A percentile compares a stretch with the other conserved stretches of the same genome.
These are phyloP conservation scores for Yarrowia galli DNA, from an alignment of 1,139 yeast genomes.

Conservation along the genomic window DNA sequence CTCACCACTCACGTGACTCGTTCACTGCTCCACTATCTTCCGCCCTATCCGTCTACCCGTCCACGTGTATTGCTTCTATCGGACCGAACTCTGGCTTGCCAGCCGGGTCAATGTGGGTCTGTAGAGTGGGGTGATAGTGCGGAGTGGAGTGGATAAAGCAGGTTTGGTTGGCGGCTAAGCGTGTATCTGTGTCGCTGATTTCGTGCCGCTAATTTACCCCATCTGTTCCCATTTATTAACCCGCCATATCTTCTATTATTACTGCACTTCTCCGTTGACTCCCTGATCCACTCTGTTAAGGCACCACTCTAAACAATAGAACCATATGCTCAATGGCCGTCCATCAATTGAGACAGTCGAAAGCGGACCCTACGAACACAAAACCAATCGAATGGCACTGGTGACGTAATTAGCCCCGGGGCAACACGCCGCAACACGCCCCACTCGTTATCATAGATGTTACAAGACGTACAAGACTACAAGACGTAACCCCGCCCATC, in stretches of 20 bases:
- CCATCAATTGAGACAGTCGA: background rate
- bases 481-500: background rate
- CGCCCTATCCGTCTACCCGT: constrained; percentile 7
- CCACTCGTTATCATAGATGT: background rate
- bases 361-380: background rate
- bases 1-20: too few relatives aligned
- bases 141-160: background rate
- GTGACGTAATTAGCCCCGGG: background rate
- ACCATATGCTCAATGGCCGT: background rate
- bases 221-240: too few relatives aligned
- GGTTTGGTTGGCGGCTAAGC: background rate
- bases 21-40: background rate
- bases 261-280: background rate
- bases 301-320: constrained; percentile 16
- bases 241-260: background rate
- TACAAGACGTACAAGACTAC: too few relatives aligned
- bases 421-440: background rate
- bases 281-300: background rate
- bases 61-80: constrained; percentile 3
- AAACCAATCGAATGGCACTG: background rate
- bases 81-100: background rate
- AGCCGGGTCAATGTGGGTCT: background rate
- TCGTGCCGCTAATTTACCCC: too few relatives aligned
- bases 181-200: background rate
- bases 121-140: constrained; percentile 8